Base-by-base conservation (phyloP, 2,329 filamentous ascomycete genomes). In the Fusarium nodosum region DNA sequence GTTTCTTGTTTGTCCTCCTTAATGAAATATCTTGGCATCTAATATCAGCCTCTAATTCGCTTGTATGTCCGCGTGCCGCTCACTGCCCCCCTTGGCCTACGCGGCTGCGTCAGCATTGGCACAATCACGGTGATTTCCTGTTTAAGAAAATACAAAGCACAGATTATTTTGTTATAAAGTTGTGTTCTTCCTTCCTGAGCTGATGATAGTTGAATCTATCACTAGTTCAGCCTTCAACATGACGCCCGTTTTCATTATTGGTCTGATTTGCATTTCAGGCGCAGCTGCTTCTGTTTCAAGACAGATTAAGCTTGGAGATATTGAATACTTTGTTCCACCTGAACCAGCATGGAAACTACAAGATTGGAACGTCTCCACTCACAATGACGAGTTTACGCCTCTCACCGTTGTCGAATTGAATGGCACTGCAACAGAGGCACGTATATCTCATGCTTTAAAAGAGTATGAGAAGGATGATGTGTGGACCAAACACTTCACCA, bases 251-350 rank as follows among this genome's bases (percentile, higher is more conserved):
- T 22, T 67, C 16, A 24, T 28, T 6, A 5, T 62, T 13, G 31
- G 41, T 28, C 9, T 53, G 3, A 30, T 68, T 20, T 54, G n/a
- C 28, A 28, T 59, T 9, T 12, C 39, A 4, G 2, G 33, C 15
- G 58, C 20, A 5, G 51, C 48, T 39, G 64, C 64, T 12, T 51
- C 48, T 30, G 52, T 68, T 8, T 68, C 65, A 3, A 50, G 64
- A 9, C 65, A 68, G 33, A 68, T 68, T 12, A 48, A 68, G 7
- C 12, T 68, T 3, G 64, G 48, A 3, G 20, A 64, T 0, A 10
- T 39, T 30, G 64, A 68, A 33, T 68, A 60, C 39, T 68, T 68
- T 60, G 30, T 68, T 9, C 65, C 65, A 7, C 58, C 64, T 4
- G 44, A 36, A 0, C 33, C 36, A 16, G 30, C 64, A 0, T 68